phyloP scores from a whole-genome alignment of 2,329 filamentous ascomycete species.

The Exophiala sideris region DNA sequence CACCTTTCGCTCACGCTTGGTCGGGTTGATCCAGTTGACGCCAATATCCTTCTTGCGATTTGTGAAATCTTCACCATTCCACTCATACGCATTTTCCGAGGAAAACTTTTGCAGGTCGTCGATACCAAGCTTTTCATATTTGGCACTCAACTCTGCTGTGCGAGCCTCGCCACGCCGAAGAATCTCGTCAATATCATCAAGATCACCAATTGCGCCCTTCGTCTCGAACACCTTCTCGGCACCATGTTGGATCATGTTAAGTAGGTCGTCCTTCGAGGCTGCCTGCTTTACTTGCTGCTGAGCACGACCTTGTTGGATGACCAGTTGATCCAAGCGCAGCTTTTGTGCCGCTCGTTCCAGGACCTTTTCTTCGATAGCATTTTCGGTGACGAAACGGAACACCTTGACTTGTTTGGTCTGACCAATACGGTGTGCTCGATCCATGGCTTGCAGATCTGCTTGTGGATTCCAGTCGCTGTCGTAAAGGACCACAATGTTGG shows the following conservation, averaged over 20 bases:
- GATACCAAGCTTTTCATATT: conserved; percentile 94
- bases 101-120: conserved; percentile 98
- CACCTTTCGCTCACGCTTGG: conserved; percentile 97
- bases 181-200: conserved; percentile 86
- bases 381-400: conserved; percentile 95
- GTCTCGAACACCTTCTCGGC: conserved; percentile 88
- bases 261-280: conserved; percentile 90
- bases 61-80: conserved; percentile 96
- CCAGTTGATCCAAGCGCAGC: conserved; percentile 88
- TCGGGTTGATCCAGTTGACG: conserved; percentile 94
- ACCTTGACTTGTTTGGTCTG: conserved; percentile 98
- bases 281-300: conserved; percentile 87
- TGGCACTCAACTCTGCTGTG: conserved; percentile 84
- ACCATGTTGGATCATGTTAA: conserved; percentile 98
- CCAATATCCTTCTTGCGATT: conserved; percentile 88
- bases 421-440: conserved; percentile 95
- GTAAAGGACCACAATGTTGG: conserved; percentile 93
- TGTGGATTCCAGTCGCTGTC: conserved; percentile 99
- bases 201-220: conserved; percentile 61
- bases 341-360: conserved; percentile 95
- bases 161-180: conserved; percentile 80
- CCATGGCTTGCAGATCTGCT: conserved; percentile 97
- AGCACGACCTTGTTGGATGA: conserved; percentile 94
- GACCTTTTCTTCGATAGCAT: conserved; percentile 98
- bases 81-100: conserved; percentile 95